These are phyloP conservation scores for Eimeria tenella DNA, from an alignment of 169 alveolate genomes.

Conservation along the genomic window DNA sequence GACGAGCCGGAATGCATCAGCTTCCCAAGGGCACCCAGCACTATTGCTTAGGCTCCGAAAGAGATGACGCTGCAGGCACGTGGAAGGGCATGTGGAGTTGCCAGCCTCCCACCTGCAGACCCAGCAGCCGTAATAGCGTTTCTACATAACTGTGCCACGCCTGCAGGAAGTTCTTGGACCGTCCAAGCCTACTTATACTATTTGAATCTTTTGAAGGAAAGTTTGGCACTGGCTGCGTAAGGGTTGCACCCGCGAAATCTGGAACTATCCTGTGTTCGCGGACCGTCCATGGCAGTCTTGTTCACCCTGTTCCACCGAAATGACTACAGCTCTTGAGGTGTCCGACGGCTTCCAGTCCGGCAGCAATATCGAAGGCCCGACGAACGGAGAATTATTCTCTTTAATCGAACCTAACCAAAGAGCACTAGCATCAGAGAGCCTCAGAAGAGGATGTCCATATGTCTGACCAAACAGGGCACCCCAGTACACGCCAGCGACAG, in stretches of 20 bases:
- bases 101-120: conserved; percentile 67
- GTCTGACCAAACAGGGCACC: conserved; percentile 48
- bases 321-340: conserved; percentile 32
- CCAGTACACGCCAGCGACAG: conserved; percentile 50
- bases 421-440: conserved; percentile 39
- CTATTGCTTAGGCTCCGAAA: background rate
- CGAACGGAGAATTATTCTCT: conserved; percentile 1
- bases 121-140: conserved; percentile 39
- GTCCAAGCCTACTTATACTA: no score
- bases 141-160: background rate
- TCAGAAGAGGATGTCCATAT: conserved; percentile 55
- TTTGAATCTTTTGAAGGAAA: no score
- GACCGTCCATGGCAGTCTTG: conserved; percentile 59
- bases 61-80: conserved; percentile 49
- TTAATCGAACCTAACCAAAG: conserved; percentile 45
- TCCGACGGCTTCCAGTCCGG: conserved; percentile 36
- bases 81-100: conserved; percentile 48
- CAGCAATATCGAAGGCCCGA: conserved; percentile 48
- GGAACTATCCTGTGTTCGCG: background rate
- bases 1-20: conserved; percentile 17
- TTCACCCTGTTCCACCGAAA: conserved; percentile 12
- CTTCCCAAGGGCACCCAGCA: conserved; percentile 36
- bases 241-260: background rate
- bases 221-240: background rate
- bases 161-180: no score